phyloP scores from a whole-genome alignment of 176 grass and related monocot species.

The Hsuehochloa calcarea region DNA sequence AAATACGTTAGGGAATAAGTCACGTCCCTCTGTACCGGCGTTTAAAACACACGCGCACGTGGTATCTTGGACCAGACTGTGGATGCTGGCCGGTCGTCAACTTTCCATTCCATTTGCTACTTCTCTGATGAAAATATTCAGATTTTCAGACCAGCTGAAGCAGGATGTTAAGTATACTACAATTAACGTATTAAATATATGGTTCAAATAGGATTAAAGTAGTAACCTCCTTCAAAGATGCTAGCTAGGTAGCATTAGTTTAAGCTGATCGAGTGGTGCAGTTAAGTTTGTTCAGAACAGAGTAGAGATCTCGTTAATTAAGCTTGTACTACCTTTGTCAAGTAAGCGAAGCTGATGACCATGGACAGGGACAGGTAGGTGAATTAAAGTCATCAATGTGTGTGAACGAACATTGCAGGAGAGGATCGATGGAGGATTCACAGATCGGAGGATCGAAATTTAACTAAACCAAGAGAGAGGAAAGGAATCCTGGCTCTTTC shows the following conservation, averaged over 20 bases:
- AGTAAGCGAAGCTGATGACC: neutral
- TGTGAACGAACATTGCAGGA: constrained; percentile 1
- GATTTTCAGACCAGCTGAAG: neutral
- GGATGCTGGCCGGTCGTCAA: neutral
- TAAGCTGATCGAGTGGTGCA: neutral
- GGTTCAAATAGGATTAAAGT: neutral
- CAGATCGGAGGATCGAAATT: neutral
- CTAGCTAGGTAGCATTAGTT: neutral
- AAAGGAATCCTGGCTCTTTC: neutral
- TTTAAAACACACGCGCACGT: no score
- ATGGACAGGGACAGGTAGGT: neutral
- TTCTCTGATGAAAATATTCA: neutral
- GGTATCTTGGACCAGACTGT: neutral
- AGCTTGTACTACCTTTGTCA: neutral
- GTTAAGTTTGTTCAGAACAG: neutral
- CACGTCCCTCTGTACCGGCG: no score
- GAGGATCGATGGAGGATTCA: neutral
- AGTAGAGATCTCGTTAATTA: neutral
- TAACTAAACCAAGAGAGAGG: neutral
- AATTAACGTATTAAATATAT: neutral
- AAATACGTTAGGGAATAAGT: no score
- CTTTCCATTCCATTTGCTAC: neutral
- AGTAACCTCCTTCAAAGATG: neutral
- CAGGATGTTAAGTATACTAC: neutral
- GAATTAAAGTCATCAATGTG: constrained; percentile 7